These are phyloP conservation scores for Phytophthora niederhauseri DNA, from an alignment of 352 stramenopile species.

Conservation along the genomic window DNA sequence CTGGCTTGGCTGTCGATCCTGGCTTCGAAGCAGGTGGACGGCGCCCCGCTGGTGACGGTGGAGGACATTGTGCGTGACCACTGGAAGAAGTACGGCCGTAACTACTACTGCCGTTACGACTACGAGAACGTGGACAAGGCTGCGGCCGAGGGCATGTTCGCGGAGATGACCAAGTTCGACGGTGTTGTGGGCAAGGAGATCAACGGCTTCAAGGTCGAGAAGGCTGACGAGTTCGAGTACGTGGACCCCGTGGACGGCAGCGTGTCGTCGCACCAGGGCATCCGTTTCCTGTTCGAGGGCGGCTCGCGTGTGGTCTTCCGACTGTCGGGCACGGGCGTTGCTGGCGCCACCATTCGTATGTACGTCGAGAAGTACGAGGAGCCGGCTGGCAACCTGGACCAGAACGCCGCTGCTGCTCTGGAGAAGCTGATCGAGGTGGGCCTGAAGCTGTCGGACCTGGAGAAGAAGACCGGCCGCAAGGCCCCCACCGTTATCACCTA, in stretches of 20 bases:
- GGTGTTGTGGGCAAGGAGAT: conserved; percentile 67
- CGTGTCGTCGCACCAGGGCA: conserved; percentile 96
- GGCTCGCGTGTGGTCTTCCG: conserved; percentile 97
- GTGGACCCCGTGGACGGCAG: conserved; percentile 98
- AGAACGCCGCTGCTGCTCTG: conserved; percentile 80
- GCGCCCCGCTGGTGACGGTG: conserved; percentile 94
- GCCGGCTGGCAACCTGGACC: conserved; percentile 81
- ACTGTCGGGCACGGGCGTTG: conserved; percentile 97
- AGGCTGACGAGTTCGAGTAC: conserved; percentile 98
- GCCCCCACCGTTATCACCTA: conserved; percentile 98
- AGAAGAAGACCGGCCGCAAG: conserved; percentile 93
- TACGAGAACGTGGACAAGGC: conserved; percentile 98
- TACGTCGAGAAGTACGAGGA: conserved; percentile 99
- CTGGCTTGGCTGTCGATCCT: conserved; percentile 99
- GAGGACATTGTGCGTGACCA: conserved; percentile 96
- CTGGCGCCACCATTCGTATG: conserved; percentile 98
- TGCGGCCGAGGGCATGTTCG: conserved; percentile 77
- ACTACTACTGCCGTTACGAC: conserved; percentile 99
- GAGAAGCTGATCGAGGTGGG: conserved; percentile 93
- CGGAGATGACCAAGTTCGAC: conserved; percentile 74
- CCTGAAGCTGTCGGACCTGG: conserved; percentile 92
- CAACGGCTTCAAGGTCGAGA: conserved; percentile 82
- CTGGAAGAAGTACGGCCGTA: conserved; percentile 97
- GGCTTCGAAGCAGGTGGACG: conserved; percentile 85
- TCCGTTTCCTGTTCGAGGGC: conserved; percentile 96